Evolutionary conservation across 2,329 filamentous ascomycete genomes (phyloP), one percentile per base, ranked within the genome.

Genomic region (Pseudonectria buxi): DNA sequence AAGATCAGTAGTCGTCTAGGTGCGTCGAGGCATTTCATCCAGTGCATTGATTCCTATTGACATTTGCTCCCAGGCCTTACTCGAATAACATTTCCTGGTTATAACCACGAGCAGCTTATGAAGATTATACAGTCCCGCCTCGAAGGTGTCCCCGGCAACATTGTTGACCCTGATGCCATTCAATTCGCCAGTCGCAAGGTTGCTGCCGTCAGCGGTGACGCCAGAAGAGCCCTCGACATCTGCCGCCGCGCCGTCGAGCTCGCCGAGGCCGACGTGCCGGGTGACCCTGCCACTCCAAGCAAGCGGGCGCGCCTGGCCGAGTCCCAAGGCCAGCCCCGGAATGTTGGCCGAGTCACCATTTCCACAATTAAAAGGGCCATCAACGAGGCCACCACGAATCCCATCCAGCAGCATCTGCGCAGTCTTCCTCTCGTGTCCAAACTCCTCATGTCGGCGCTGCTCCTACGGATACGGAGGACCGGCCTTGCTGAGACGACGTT

Each of bases 171-270:
- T 2, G 92, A 98, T 54, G 94, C 92, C 11, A 77, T 98, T 32
- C 90, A 96, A 62, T 98, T 98, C 55, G 92, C 92, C 4, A 90
- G 86, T 50, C 80, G 92, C 42, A 98, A 98, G 64, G 92, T 98
- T 24, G 92, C 92, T 5, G 90, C 92, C 26, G 94, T 98, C 29
- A 94, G 86, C 45, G 94, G 92, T 40, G 92, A 98, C 53, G 92
- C 92, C 13, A 75, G 92, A 37, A 79, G 92, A 45, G 92, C 89
- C 2, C 72, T 98, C 14, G 92, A 98, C 53, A 96, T 98, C 40
- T 98, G 94, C 59, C 78, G 92, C 22, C 78, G 92, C 45, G 92
- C 92, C 2, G 92, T 98, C 11, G 92, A 98, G 62, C 79, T 98
- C 16, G 92, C 90, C 22, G 92, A 98, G 61, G 73, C 83, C 32